These are phyloP conservation scores for Ampelocalamus luodianensis DNA, from an alignment of 176 grass and related monocot genomes.

Conservation along the genomic window DNA sequence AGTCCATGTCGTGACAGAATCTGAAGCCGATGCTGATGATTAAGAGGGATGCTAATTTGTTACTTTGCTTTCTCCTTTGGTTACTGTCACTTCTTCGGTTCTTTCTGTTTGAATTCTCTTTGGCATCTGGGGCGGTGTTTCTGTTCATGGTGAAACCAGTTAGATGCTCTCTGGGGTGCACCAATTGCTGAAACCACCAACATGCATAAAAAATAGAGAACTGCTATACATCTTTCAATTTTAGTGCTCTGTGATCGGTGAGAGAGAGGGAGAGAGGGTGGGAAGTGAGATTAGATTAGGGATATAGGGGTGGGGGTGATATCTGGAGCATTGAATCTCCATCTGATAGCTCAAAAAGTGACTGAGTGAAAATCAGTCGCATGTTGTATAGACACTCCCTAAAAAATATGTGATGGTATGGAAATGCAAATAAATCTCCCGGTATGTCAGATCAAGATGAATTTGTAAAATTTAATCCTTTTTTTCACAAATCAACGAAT, in stretches of 20 bases:
- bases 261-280: too few relatives aligned
- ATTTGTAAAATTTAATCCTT: background rate
- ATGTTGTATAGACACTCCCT: too few relatives aligned
- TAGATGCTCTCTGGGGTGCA: background rate
- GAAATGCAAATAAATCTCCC: background rate
- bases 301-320: too few relatives aligned
- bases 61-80: conserved; percentile 7
- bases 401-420: background rate
- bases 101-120: background rate
- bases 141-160: background rate
- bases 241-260: too few relatives aligned
- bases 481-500: conserved; percentile 27
- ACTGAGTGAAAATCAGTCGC: too few relatives aligned
- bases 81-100: background rate
- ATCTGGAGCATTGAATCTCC: too few relatives aligned
- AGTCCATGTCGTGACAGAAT: conserved; percentile 62
- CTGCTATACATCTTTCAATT: too few relatives aligned
- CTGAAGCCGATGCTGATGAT: background rate
- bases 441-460: background rate
- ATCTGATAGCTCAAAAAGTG: too few relatives aligned
- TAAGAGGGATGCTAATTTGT: background rate
- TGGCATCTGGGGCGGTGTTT: background rate
- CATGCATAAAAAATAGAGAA: background rate
- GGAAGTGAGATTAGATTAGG: too few relatives aligned
- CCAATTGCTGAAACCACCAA: background rate